A percentile compares a stretch with the other conserved stretches of the same genome.
phyloP scores from a whole-genome alignment of 2,329 filamentous ascomycete genomes.

The Trichoderma sp. region DNA sequence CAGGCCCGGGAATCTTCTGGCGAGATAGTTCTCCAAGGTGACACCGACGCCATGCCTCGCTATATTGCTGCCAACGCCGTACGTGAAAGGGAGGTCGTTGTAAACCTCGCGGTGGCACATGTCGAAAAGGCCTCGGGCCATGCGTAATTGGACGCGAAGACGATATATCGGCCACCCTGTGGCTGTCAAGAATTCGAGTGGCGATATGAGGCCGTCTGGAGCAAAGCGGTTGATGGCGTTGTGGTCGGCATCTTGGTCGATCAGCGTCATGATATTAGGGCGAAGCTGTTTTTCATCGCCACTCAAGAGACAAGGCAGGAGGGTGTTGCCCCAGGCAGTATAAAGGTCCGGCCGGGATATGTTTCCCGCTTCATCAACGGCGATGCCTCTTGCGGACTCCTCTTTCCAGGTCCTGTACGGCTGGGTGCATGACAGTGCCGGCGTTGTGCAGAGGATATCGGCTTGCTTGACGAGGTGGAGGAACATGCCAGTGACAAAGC shows the following conservation, averaged over 20 bases:
- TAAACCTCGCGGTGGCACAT: conserved; percentile 21
- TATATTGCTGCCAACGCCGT: conserved; percentile 4
- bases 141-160: neutral
- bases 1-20: neutral
- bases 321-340: neutral
- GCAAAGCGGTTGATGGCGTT: neutral
- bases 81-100: conserved; percentile 16
- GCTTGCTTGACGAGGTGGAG: neutral
- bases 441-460: neutral
- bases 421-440: accelerated
- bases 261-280: accelerated
- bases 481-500: too few relatives aligned
- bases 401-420: neutral
- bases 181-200: neutral
- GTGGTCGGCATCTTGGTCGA: too few relatives aligned
- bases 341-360: neutral
- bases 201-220: neutral
- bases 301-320: neutral
- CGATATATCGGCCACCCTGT: neutral
- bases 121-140: conserved; percentile 21
- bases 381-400: accelerated
- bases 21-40: neutral
- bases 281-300: neutral
- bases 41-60: neutral
- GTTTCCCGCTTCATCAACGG: neutral